These are phyloP conservation scores for Diplodia sapinea DNA, from an alignment of 2,329 filamentous ascomycete species.

Conservation along the genomic window DNA sequence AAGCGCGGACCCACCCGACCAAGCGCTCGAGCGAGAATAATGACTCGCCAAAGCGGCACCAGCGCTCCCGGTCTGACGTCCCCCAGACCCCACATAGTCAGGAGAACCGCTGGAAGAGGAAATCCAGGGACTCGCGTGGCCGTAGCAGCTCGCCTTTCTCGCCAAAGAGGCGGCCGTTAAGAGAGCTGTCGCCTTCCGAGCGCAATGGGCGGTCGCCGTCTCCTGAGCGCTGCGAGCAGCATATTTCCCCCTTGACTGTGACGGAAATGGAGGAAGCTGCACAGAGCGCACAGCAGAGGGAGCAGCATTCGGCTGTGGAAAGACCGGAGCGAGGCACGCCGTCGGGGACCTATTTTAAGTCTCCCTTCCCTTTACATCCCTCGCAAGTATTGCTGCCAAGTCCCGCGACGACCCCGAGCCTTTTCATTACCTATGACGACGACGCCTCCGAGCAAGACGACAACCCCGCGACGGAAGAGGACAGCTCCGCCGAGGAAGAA, in stretches of 20 bases:
- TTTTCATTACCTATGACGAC: slow-evolving; percentile 1
- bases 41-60: slow-evolving; percentile 27
- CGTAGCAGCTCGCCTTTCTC: slow-evolving; percentile 17
- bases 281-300: slow-evolving; percentile 11
- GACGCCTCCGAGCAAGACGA: not conserved
- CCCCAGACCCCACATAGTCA: slow-evolving; percentile 26
- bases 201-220: slow-evolving; percentile 18
- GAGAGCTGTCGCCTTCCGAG: slow-evolving; percentile 29
- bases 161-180: slow-evolving; percentile 15
- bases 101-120: slow-evolving; percentile 28
- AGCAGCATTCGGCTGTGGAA: slow-evolving; percentile 2
- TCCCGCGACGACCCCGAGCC: slow-evolving; percentile 1
- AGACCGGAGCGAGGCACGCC: slow-evolving; percentile 26
- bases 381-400: slow-evolving; percentile 24
- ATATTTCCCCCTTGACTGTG: slow-evolving; percentile 16
- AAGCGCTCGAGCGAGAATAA: slow-evolving; percentile 25
- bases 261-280: slow-evolving; percentile 14
- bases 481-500: not conserved
- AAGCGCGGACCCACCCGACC: slow-evolving; percentile 15
- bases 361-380: slow-evolving; percentile 15
- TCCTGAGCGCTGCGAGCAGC: slow-evolving; percentile 19
- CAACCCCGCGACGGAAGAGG: not conserved
- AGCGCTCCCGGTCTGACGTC: slow-evolving; percentile 23
- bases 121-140: slow-evolving; percentile 22
- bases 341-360: slow-evolving; percentile 21